Evolutionary conservation across 148 eudicot species (phyloP).

Genomic region (Salicornia ramosissima): DNA sequence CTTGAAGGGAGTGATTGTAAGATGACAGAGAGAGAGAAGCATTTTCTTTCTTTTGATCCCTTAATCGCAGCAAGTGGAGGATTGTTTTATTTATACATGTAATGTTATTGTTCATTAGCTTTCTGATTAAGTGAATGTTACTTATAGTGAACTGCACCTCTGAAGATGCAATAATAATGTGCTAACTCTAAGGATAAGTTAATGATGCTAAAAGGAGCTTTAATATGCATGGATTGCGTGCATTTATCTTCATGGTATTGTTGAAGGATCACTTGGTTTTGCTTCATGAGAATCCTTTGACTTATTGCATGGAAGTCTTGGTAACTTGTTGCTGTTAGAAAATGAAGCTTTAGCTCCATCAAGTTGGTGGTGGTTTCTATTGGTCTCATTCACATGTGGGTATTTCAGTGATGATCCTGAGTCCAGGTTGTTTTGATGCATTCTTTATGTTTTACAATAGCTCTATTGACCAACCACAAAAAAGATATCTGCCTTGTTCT

Average conservation of each 20-base stretch:
- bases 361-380: not conserved
- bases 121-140: not conserved
- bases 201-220: not conserved
- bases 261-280: not conserved
- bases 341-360: not conserved
- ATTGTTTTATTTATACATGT: too few species aligned
- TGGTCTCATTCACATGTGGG: not conserved
- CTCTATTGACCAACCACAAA: not conserved
- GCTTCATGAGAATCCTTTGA: not conserved
- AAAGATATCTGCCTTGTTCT: not conserved
- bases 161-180: too few species aligned
- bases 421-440: not conserved
- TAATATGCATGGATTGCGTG: not conserved
- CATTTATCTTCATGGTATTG: not conserved
- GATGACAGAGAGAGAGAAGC: too few species aligned
- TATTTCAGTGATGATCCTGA: not conserved
- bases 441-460: not conserved
- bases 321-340: not conserved
- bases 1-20: too few species aligned
- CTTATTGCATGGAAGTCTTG: not conserved
- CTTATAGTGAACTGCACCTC: too few species aligned
- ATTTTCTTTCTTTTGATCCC: too few species aligned
- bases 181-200: not conserved
- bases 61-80: not conserved
- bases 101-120: not conserved